Base-by-base conservation (phyloP, 805 yeast genomes). In the Wickerhamiella sergipiensis region DNA sequence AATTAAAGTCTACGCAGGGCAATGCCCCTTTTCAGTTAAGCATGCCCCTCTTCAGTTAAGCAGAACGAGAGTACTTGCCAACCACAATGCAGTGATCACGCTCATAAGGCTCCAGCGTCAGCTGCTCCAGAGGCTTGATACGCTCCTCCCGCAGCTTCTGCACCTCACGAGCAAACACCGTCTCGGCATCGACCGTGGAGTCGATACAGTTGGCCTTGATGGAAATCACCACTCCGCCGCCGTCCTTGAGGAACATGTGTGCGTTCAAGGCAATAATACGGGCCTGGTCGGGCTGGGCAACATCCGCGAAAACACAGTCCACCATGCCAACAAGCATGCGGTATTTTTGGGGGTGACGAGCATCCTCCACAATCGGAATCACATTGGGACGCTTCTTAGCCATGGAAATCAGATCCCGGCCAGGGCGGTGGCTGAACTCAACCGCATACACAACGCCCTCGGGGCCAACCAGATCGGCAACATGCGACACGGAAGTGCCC, bases 121-220 rank as follows among this genome's bases (percentile, higher is more conserved):
- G 81, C 78, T 92, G 98, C 75, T 92, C 98, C 67, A 89, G 75
- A 58, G 98, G 98, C 76, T 92, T 92, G 72, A 92, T 85, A 72
- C 95, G 83, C 78, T 92, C 98, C 74, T 90, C 97, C 75, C 98
- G 83, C 74, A 92, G 81, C 73, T 92, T 92, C 75, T 92, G 97
- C 54, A 92, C 97, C 77, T 92, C 98, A 77, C 97, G 86, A 55
- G 98, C 97, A 67, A 92, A 92, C 58, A 92, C 98, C 55, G 97
- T 89, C 78, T 92, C 97, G 60, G 98, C 98, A 70, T 89, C 97
- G 53, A 90, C 97, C 55, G 98, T 92, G 47, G 97, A 92, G 75
- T 92, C 98, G 71, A 92, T 92, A 87, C 98, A 92, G 88, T 92
- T 92, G 64, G 98, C 98, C 81, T 92, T 92, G 74, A 92, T 92